A percentile compares a stretch with the other conserved stretches of the same genome.
phyloP scores from a whole-genome alignment of 2,329 filamentous ascomycete genomes.

The Clarireedia sp. region DNA sequence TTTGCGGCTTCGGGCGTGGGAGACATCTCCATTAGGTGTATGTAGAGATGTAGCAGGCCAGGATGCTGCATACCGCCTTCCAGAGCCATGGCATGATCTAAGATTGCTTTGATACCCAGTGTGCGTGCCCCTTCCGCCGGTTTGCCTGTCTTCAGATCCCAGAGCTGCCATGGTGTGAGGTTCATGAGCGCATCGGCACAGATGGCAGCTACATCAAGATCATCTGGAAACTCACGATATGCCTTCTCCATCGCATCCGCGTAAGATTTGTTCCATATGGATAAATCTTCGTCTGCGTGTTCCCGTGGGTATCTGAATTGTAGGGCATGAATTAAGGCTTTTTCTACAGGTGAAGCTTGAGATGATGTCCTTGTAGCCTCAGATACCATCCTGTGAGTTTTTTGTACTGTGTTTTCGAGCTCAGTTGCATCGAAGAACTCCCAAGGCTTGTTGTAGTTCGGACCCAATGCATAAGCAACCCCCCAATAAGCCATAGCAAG shows the following conservation, averaged over 20 bases:
- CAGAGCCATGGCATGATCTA: slow-evolving; percentile 49
- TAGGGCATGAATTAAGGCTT: slow-evolving; percentile 56
- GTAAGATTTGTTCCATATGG: slow-evolving; percentile 50
- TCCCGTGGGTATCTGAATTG: slow-evolving; percentile 51
- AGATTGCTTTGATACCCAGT: slow-evolving; percentile 47
- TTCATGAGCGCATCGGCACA: slow-evolving; percentile 61
- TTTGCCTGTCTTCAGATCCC: slow-evolving; percentile 51
- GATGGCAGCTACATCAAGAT: slow-evolving; percentile 55
- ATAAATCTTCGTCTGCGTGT: slow-evolving; percentile 40
- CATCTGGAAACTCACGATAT: slow-evolving; percentile 42
- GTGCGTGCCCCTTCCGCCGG: slow-evolving; percentile 48
- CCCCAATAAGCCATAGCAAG: slow-evolving; percentile 65
- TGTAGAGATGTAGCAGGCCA: slow-evolving; percentile 66
- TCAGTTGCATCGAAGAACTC: slow-evolving; percentile 58
- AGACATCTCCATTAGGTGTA: slow-evolving; percentile 75
- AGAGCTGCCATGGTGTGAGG: slow-evolving; percentile 56
- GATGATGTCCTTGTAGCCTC: slow-evolving; percentile 33
- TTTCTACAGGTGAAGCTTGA: slow-evolving; percentile 44
- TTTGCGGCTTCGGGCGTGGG: slow-evolving; percentile 54
- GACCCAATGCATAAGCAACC: slow-evolving; percentile 61
- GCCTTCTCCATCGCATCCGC: slow-evolving; percentile 52
- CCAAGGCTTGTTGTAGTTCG: slow-evolving; percentile 77
- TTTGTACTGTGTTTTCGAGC: slow-evolving; percentile 38
- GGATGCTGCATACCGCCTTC: slow-evolving; percentile 50
- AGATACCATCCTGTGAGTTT: slow-evolving; percentile 35